These are phyloP conservation scores for Phalaenopsis equestris DNA, from an alignment of 106 monocot species.

Conservation along the genomic window DNA sequence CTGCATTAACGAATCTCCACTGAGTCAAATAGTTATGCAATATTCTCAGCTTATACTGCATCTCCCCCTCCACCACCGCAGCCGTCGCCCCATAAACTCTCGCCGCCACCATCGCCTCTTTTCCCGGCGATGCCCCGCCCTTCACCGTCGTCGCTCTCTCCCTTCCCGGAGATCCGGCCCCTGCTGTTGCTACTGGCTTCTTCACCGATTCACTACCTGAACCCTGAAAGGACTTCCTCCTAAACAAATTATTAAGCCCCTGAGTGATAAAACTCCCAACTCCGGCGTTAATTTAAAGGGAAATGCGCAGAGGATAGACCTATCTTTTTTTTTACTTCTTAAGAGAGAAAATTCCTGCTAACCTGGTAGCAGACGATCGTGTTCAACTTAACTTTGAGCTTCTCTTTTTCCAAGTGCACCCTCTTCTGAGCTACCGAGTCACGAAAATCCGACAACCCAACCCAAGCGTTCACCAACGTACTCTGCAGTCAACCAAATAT, in stretches of 20 bases:
- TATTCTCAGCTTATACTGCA: constrained; percentile 16
- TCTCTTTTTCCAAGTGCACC: constrained; percentile 35
- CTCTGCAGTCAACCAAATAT: constrained; percentile 3
- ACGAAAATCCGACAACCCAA: constrained; percentile 13
- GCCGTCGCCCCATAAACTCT: neutral
- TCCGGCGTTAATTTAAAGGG: neutral
- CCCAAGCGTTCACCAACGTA: constrained; percentile 21
- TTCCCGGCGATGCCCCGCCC: neutral
- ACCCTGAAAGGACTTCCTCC: constrained; percentile 12
- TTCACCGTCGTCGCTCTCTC: neutral
- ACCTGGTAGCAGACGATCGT: constrained; percentile 30
- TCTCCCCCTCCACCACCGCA: constrained; percentile 10
- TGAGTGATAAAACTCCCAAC: constrained; percentile 29
- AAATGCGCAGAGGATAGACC: neutral
- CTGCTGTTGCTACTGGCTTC: constrained; percentile 3
- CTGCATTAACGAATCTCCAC: constrained; percentile 42
- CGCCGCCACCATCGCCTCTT: neutral
- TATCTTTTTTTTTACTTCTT: neutral
- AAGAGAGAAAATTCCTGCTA: neutral
- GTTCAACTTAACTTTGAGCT: constrained; percentile 20
- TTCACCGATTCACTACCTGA: neutral
- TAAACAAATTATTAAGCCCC: constrained; percentile 30
- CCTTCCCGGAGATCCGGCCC: neutral
- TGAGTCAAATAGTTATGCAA: constrained; percentile 27
- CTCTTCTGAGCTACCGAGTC: constrained; percentile 18